Conservation (phyloP, 2,329 filamentous ascomycete genomes). For the Cordyceps javanica region DNA sequence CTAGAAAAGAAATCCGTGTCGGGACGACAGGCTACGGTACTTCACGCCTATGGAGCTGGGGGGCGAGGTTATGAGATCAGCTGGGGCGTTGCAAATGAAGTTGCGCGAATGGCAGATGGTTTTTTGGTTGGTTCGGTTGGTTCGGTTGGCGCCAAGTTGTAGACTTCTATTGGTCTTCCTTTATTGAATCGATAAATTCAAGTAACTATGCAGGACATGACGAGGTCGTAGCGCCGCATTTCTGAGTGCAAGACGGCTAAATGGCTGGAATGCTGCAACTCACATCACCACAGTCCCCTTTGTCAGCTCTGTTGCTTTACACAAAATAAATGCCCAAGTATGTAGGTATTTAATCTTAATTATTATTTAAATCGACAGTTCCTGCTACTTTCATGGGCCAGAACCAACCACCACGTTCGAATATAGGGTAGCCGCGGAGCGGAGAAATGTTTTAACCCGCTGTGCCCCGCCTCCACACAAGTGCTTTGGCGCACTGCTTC, state of each 20-base stretch:
- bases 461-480: conserved; percentile 14
- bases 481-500: background rate
- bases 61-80: conserved; percentile 57
- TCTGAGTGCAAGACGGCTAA: background rate
- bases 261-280: too few species aligned
- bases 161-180: too few species aligned
- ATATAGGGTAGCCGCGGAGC: conserved; percentile 1
- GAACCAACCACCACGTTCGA: too few species aligned
- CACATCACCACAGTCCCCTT: too few species aligned
- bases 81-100: conserved; percentile 51
- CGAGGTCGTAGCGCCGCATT: too few species aligned
- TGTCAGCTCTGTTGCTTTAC: too few species aligned
- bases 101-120: conserved; percentile 22
- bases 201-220: too few species aligned
- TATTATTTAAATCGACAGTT: too few species aligned
- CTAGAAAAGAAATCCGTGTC: background rate
- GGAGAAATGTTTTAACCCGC: conserved; percentile 14
- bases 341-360: too few species aligned
- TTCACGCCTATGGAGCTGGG: conserved; percentile 56
- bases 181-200: too few species aligned
- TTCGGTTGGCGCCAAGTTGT: background rate
- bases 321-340: too few species aligned
- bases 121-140: background rate
- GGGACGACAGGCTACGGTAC: conserved; percentile 10
- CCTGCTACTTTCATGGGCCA: too few species aligned